A percentile compares a stretch with the other conserved stretches of the same genome.
Conservation (phyloP, 129 eudicot species). For the Tanacetum coccineum region DNA sequence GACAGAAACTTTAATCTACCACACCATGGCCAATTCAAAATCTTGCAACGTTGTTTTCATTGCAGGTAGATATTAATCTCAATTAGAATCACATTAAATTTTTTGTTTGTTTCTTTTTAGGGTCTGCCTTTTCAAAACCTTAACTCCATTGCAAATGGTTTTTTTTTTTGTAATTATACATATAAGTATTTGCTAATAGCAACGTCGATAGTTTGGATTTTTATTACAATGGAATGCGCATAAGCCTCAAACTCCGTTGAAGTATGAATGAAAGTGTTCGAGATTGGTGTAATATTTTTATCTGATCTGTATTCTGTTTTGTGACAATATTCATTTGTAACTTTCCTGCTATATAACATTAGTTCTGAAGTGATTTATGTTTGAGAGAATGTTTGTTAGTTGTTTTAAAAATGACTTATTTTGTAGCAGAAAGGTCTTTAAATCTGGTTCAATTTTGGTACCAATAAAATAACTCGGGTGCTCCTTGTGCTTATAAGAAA, state of each 20-base stretch:
- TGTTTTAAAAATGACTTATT: background rate
- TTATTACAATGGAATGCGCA: conserved; percentile 79
- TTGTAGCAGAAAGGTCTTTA: conserved; percentile 9
- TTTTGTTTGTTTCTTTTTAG: background rate
- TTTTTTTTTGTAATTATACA: background rate
- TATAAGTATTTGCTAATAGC: conserved; percentile 38
- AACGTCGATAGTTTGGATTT: conserved; percentile 95
- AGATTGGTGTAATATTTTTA: background rate
- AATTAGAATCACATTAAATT: background rate
- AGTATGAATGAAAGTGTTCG: conserved; percentile 17
- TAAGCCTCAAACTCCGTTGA: conserved; percentile 29
- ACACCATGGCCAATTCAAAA: conserved; percentile 77
- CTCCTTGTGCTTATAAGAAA: background rate
- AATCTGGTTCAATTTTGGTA: conserved; percentile 17
- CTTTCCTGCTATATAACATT: background rate
- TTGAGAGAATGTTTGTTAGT: background rate
- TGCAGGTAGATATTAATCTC: conserved; percentile 49
- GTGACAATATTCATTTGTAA: conserved; percentile 7
- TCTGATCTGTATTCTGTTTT: background rate
- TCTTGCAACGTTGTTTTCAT: conserved; percentile 75
- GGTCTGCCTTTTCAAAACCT: background rate
- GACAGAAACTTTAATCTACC: conserved; percentile 65
- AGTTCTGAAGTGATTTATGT: conserved; percentile 1
- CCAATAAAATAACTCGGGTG: conserved; percentile 6
- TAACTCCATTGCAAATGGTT: too few species aligned